Evolutionary conservation across 805 yeast genomes (phyloP).

Genomic region (Kazachstania viticola): DNA sequence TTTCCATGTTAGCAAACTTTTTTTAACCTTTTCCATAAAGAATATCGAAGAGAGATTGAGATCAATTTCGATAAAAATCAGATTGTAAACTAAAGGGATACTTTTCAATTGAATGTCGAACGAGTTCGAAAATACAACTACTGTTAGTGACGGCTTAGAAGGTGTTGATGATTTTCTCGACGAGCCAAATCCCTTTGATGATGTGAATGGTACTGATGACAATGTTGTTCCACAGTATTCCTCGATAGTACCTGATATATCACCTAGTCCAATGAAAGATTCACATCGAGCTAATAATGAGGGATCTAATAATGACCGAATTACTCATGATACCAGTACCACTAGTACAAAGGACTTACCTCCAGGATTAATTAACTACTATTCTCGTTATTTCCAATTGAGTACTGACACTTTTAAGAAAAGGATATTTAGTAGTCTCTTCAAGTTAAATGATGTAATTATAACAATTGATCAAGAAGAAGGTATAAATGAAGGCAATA

Average conservation of each 20-base stretch:
- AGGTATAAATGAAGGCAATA: slow-evolving; percentile 25
- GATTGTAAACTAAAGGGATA: too few relatives aligned
- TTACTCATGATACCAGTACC: too few relatives aligned
- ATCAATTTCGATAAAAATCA: too few relatives aligned
- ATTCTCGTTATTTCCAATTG: slow-evolving; percentile 17
- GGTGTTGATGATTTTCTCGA: slow-evolving; percentile 19
- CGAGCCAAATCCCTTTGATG: slow-evolving; percentile 16
- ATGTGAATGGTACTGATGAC: slow-evolving; percentile 1
- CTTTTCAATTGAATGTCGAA: not conserved
- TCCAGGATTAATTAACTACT: slow-evolving; percentile 19
- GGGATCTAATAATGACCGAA: too few relatives aligned
- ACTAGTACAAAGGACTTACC: slow-evolving; percentile 4
- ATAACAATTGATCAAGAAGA: too few relatives aligned
- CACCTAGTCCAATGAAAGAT: too few relatives aligned
- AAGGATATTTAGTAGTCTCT: slow-evolving; percentile 6
- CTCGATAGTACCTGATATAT: too few relatives aligned
- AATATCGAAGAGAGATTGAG: too few relatives aligned
- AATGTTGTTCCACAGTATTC: not conserved
- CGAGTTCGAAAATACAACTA: slow-evolving; percentile 1
- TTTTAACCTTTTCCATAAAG: too few relatives aligned
- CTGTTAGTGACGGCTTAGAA: slow-evolving; percentile 17
- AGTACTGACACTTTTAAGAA: slow-evolving; percentile 8
- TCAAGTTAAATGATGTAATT: slow-evolving; percentile 10
- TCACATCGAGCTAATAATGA: too few relatives aligned
- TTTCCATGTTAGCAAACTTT: too few relatives aligned